Percentiles rank a stretch among this genome's conserved stretches.
Evolutionary conservation across 805 yeast species (phyloP).

Genomic region (Ogataea polymorpha): DNA sequence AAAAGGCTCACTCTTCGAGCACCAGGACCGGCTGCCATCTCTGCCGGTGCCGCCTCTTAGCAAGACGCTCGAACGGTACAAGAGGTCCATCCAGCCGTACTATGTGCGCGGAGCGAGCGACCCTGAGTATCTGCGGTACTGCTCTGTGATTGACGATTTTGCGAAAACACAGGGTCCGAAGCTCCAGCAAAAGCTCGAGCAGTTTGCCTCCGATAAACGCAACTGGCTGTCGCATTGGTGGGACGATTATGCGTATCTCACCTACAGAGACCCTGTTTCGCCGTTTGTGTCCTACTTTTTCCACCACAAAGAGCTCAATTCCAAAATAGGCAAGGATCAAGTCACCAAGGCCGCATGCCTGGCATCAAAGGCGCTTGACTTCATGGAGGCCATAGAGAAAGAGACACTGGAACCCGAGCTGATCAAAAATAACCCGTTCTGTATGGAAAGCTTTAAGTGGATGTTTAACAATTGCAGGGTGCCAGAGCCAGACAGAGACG

Average conservation of each 20-base stretch:
- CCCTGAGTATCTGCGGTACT: conserved; percentile 34
- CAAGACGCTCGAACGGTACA: conserved; percentile 65
- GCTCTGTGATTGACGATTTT: conserved; percentile 65
- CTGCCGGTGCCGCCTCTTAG: conserved; percentile 84
- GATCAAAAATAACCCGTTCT: conserved; percentile 70
- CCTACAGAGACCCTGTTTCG: conserved; percentile 89
- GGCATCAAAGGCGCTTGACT: conserved; percentile 62
- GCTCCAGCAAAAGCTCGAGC: conserved; percentile 63
- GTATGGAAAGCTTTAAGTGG: conserved; percentile 89
- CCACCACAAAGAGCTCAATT: conserved; percentile 70
- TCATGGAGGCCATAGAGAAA: conserved; percentile 60
- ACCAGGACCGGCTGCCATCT: conserved; percentile 71
- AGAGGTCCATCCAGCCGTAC: conserved; percentile 71
- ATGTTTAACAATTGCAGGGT: conserved; percentile 89
- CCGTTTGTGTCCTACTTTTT: conserved; percentile 92
- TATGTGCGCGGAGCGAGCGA: conserved; percentile 49
- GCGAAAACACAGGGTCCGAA: conserved; percentile 60
- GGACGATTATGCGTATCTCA: conserved; percentile 91
- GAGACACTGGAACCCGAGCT: conserved; percentile 82
- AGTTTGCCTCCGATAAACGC: conserved; percentile 54
- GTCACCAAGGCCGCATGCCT: conserved; percentile 74
- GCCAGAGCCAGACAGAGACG: conserved; percentile 66
- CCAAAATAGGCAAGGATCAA: conserved; percentile 56
- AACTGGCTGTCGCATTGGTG: conserved; percentile 93
- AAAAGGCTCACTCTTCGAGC: conserved; percentile 68